Evolutionary conservation across 225 moss, liverwort and hornwort genomes (phyloP), one percentile per base, ranked within the genome.

Genomic region (Pseudoscleropodium purum): DNA sequence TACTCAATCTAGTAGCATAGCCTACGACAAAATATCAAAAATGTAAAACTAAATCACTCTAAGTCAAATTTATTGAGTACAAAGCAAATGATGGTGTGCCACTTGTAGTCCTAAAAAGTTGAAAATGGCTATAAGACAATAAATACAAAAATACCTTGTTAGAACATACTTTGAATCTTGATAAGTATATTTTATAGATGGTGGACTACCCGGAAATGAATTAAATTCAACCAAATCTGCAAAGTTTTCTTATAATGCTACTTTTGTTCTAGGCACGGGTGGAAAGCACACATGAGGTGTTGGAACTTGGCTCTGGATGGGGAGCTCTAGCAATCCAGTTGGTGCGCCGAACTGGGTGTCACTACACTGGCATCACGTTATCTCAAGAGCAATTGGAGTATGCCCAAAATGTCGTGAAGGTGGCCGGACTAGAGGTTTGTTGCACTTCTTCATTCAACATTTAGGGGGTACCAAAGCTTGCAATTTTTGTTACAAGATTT

Each of bases 231-330:
- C 24, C 39, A 39, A 77, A 65, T 77, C 1, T 69, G 37, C 26
- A 20, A 73, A 70, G 36, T 74, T 52, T 77, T 65, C 41, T 15
- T 9, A 5, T 17, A 13, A 56, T 41, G 52, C 17, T 79, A 54
- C 24, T 41, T 65, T 2, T 79, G 73, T 74, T 88, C 18, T 90
- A 97, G 96, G 96, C 95, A 66, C 92, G 94, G 56, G 95, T 96
- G 34, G 91, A 96, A 68, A 89, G 91, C 87, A 90, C 90, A 54
- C 96, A 97, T 25, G 93, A 97, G 90, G 96, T 97, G 62, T 87
- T 96, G 49, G 97, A 97, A 64, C 87, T 97, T 37, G 97, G 97
- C 67, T 96, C 76, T 47, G 97, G 97, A 79, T 97, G 96, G 97
- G 97, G 97, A 90, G 94, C 96, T 81, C 89, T 97, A 84, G 96